A percentile compares a stretch with the other conserved stretches of the same genome.
Evolutionary conservation across 2,329 filamentous ascomycete species (phyloP).

Genomic region (Colletotrichum tabaci): DNA sequence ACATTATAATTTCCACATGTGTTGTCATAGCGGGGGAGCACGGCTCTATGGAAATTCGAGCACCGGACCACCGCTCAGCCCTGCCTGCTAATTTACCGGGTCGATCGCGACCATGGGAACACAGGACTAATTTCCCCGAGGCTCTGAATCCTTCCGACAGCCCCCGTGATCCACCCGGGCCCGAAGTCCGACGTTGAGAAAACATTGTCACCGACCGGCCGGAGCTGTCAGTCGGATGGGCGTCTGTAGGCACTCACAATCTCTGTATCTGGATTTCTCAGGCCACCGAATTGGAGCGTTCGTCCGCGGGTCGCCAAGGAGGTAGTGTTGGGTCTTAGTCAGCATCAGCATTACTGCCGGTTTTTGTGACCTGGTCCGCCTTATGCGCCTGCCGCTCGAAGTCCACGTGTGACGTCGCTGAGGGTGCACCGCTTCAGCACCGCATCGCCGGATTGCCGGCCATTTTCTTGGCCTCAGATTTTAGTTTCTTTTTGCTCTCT

Average conservation of each 20-base stretch:
- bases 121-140: not conserved
- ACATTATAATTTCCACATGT: constrained; percentile 34
- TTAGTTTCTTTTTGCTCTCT: not conserved
- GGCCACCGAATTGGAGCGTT: not conserved
- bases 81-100: not conserved
- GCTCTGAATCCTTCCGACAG: not conserved
- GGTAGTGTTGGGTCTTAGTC: constrained; percentile 22
- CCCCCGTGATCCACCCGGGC: constrained; percentile 1
- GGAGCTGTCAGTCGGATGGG: not conserved
- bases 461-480: constrained; percentile 20
- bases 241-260: not conserved
- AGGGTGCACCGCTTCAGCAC: constrained; percentile 40
- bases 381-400: constrained; percentile 22
- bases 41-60: not conserved
- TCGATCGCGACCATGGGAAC: constrained; percentile 1
- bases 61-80: constrained; percentile 1
- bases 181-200: not conserved
- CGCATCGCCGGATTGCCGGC: constrained; percentile 33
- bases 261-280: not conserved
- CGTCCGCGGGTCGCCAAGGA: not conserved
- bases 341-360: constrained; percentile 33
- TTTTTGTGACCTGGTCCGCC: constrained; percentile 24
- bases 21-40: constrained; percentile 37
- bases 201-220: not conserved
- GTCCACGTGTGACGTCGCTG: constrained; percentile 40